Evolutionary conservation across 73 alveolate species (phyloP).

Genomic region (Durusdinium trenchii): DNA sequence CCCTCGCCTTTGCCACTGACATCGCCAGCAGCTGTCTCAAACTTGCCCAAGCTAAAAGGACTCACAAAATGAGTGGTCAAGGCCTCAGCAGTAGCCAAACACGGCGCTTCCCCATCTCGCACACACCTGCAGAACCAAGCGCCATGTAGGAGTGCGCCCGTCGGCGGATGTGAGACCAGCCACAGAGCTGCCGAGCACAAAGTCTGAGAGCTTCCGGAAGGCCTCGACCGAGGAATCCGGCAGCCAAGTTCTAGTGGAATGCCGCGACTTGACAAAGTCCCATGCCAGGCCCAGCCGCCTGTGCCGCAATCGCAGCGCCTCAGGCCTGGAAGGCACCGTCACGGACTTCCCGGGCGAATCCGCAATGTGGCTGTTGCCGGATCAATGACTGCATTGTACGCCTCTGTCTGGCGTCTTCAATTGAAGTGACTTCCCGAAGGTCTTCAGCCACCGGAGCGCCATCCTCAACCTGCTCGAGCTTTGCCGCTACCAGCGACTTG

Average conservation of each 20-base stretch:
- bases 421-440: background rate
- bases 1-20: too few relatives aligned
- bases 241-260: slow-evolving; percentile 8
- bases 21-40: background rate
- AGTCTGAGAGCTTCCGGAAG: background rate
- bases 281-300: slow-evolving; percentile 34
- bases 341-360: background rate
- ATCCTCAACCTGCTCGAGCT: slow-evolving; percentile 31
- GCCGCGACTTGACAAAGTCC: slow-evolving; percentile 38
- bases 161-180: slow-evolving; percentile 8
- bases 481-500: slow-evolving; percentile 9
- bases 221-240: background rate
- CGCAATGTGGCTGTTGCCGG: background rate
- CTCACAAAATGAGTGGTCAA: background rate
- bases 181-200: background rate
- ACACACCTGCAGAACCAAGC: background rate
- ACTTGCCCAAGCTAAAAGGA: slow-evolving; percentile 27
- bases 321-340: background rate
- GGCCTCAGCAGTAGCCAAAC: background rate
- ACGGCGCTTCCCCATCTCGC: background rate
- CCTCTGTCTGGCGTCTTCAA: background rate
- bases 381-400: background rate
- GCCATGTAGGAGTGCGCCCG: slow-evolving; percentile 13
- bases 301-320: slow-evolving; percentile 29
- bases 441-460: slow-evolving; percentile 26